Base-by-base conservation (phyloP, 1,139 yeast genomes). In the Petasospora rhodanensis region DNA sequence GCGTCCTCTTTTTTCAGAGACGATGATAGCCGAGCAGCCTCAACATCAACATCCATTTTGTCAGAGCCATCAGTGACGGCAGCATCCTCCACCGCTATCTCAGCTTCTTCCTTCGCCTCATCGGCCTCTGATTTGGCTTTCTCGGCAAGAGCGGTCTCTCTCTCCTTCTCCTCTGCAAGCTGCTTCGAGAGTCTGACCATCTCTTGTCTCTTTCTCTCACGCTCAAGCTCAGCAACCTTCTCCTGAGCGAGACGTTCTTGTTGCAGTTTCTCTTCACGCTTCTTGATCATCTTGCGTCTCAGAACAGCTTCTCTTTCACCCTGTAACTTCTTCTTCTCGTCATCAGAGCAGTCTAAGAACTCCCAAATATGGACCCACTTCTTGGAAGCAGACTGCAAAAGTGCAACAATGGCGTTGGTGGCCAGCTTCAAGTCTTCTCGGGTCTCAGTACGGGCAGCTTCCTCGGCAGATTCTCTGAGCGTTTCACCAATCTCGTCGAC, bases 361-460 rank as follows among this genome's bases (percentile, higher is more conserved):
- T 79, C 82, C 72, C 78, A 72, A 28, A 68, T 46, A 24, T 69
- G 73, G 4, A 78, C 62, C 76, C 91, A 77, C 1, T 62, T 59
- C 24, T 64, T 65, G 8, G 76, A 59, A 29, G 79, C 65, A 1
- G 86, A 73, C 36, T 72, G 76, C 26, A 86, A 58, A 45, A 80
- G 83, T 0, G 93, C 95, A 35, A 76, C 62, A 37, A 87, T 64
- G 1, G 96, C 94, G 49, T 74, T 76, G 0, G 89, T 78, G 2
- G 95, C 79, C 23, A 87, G 64, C 49, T 78, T 82, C 51, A 89
- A 69, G 57, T 89, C 97, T 37, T 84, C 93, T 40, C 96, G 71
- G 4, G 62, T 55, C 47, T 89, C 97, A 2, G 58, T 55, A 1
- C 56, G 47, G 25, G 72, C 67, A 30, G 87, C 62, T 6, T 69